Conservation (phyloP, 495 filamentous ascomycete genomes). For the Pyrenopolyporus hunteri region DNA sequence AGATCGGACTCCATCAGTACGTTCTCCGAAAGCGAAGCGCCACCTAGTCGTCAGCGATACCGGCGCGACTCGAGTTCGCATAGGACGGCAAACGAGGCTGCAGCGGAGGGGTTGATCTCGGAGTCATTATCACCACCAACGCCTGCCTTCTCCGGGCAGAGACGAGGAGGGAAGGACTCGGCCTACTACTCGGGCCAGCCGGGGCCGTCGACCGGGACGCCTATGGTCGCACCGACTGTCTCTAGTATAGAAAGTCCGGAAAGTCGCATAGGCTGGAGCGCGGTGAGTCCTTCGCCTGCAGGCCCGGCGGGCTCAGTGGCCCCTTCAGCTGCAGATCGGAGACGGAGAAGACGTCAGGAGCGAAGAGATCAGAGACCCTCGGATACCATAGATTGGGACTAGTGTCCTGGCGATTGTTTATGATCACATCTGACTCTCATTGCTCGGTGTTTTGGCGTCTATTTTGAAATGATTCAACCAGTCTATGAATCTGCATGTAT, state of each 20-base stretch:
- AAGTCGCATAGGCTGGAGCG: slow-evolving; percentile 52
- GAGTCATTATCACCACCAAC: slow-evolving; percentile 53
- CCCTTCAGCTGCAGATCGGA: slow-evolving; percentile 48
- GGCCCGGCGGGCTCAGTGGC: slow-evolving; percentile 31
- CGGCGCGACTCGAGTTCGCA: slow-evolving; percentile 51
- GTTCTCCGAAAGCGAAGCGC: slow-evolving; percentile 52
- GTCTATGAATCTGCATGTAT: slow-evolving; percentile 29
- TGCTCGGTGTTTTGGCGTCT: slow-evolving; percentile 42
- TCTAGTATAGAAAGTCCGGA: slow-evolving; percentile 51
- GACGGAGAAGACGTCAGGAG: slow-evolving; percentile 55
- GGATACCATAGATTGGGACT: slow-evolving; percentile 52
- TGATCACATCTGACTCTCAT: slow-evolving; percentile 24
- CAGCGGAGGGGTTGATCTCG: slow-evolving; percentile 48
- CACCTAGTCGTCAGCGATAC: slow-evolving; percentile 49
- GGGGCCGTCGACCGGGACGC: slow-evolving; percentile 47
- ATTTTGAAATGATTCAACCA: slow-evolving; percentile 24
- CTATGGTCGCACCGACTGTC: slow-evolving; percentile 43
- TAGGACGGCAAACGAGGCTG: slow-evolving; percentile 46
- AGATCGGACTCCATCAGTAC: slow-evolving; percentile 56
- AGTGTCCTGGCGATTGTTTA: slow-evolving; percentile 10
- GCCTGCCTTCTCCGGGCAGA: slow-evolving; percentile 51
- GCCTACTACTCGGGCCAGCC: slow-evolving; percentile 60
- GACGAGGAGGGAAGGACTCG: slow-evolving; percentile 56
- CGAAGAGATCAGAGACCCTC: slow-evolving; percentile 48
- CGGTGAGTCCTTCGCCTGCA: slow-evolving; percentile 44